Evolutionary conservation across 257 asterid genomes (phyloP), one percentile per base, ranked within the genome.

Genomic region (Prunella vulgaris): DNA sequence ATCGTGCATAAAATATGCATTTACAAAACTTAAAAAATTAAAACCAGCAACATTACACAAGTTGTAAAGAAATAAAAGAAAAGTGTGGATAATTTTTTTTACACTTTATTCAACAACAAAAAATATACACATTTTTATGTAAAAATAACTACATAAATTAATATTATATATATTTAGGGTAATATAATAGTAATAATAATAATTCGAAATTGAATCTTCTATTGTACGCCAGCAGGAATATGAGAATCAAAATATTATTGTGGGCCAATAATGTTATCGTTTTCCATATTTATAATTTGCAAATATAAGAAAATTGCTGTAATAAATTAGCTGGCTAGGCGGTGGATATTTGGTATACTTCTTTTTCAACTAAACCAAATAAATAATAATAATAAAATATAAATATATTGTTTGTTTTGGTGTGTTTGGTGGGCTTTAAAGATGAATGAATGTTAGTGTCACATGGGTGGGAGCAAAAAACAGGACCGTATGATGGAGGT

Each of bases 261-360:
- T 78, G 76, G 76, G 17, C 74, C 82, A 60, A 70, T 27, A 48
- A 5, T 70, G 6, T 60, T 28, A 1, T 70, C 12, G n/a, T 7
- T 2, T 46, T 32, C 4, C 22, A 2, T 51, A 1, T 44, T 64
- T 22, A 10, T 8, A 13, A 10, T 48, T 40, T 22, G 17, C 27
- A 46, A 24, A 7, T 3, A 20, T 58, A 10, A 35, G 25, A 71
- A 42, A 67, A 68, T 75, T 76, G 81, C 80, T 76, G 81, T 68
- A 63, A 63, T 64, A 54, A 68, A n/a, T n/a, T n/a, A 57, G 78
- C 84, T 79, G 81, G 74, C 77, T 48, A 79, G 57, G 57, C 69
- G 62, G 27, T 17, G 27, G 25, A 28, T 18, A 25, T 52, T 57
- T 38, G 44, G 44, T 59, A 25, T 13, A 17, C 59, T 42, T 40